Percentiles rank a stretch among this genome's conserved stretches.
Evolutionary conservation across 2,329 filamentous ascomycete species (phyloP).

Genomic region (Phyllosticta citribraziliensis): DNA sequence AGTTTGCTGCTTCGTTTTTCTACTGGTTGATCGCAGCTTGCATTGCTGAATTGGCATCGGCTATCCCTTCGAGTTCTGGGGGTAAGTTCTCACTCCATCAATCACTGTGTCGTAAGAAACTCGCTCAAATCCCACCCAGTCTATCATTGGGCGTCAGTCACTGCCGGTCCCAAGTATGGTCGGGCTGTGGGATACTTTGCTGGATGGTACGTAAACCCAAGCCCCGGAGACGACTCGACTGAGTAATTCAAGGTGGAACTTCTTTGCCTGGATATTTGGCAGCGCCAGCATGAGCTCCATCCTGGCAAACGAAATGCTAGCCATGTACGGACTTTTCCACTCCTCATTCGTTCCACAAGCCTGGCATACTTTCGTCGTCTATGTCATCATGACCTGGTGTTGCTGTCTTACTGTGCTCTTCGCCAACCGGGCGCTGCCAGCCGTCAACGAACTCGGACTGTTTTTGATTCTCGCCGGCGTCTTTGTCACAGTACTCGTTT

Average conservation of each 20-base stretch:
- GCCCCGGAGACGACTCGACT: not conserved
- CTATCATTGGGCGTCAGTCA: conserved; percentile 45
- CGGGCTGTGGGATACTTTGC: conserved; percentile 40
- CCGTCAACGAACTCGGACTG: conserved; percentile 45
- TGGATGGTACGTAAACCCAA: conserved; percentile 26
- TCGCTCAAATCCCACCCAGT: conserved; percentile 19
- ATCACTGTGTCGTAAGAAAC: not conserved
- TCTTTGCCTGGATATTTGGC: conserved; percentile 41
- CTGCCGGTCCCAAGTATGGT: conserved; percentile 38
- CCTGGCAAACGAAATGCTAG: conserved; percentile 36
- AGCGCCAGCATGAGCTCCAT: conserved; percentile 34
- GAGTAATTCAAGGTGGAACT: conserved; percentile 32
- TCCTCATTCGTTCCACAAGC: conserved; percentile 34
- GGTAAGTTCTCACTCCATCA: conserved; percentile 10
- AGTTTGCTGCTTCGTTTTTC: conserved; percentile 39
- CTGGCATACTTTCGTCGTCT: conserved; percentile 44
- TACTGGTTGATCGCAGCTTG: conserved; percentile 43
- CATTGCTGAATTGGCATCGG: conserved; percentile 41
- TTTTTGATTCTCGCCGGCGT: conserved; percentile 45
- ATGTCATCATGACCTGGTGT: conserved; percentile 38
- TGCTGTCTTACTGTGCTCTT: conserved; percentile 42
- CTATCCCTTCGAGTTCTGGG: conserved; percentile 32
- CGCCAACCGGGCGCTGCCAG: conserved; percentile 43
- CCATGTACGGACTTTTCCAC: conserved; percentile 42
- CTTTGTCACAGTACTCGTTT: conserved; percentile 46